Conservation (phyloP, 2,329 filamentous ascomycete genomes). For the Aspergillus pseudoterreus region DNA sequence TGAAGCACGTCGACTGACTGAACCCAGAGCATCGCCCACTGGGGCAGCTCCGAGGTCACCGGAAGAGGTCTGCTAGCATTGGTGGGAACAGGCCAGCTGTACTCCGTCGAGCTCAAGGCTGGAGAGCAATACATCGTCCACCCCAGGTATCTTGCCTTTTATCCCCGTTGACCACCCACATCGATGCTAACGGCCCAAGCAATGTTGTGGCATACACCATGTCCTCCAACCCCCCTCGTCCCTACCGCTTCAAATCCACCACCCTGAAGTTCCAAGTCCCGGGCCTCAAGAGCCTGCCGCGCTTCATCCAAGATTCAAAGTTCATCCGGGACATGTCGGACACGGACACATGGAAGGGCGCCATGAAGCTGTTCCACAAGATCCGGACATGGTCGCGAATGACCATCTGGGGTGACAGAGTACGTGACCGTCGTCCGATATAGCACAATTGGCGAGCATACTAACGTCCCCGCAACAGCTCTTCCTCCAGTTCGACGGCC, state of each 20-base stretch:
- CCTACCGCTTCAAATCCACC: slow-evolving; percentile 82
- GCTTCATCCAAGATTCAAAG: slow-evolving; percentile 64
- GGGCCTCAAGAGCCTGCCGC: slow-evolving; percentile 54
- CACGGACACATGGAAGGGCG: slow-evolving; percentile 67
- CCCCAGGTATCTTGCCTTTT: slow-evolving; percentile 52
- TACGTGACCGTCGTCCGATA: slow-evolving; percentile 31
- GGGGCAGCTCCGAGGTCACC: slow-evolving; percentile 86
- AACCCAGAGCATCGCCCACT: slow-evolving; percentile 67
- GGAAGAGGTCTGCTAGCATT: slow-evolving; percentile 83
- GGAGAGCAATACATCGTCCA: slow-evolving; percentile 91
- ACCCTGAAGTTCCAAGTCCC: slow-evolving; percentile 75
- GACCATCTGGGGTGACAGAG: slow-evolving; percentile 87
- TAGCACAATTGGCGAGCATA: neutral
- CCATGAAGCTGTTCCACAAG: slow-evolving; percentile 62
- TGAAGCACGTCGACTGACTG: slow-evolving; percentile 32
- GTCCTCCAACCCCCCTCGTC: slow-evolving; percentile 67
- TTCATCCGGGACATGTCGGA: slow-evolving; percentile 71
- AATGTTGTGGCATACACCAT: slow-evolving; percentile 90
- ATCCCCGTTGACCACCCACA: neutral
- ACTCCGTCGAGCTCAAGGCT: slow-evolving; percentile 73
- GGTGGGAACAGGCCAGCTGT: slow-evolving; percentile 82
- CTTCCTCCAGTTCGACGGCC: slow-evolving; percentile 86
- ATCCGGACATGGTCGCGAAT: slow-evolving; percentile 73
- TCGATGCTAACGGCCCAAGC: slow-evolving; percentile 38
- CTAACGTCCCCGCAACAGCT: slow-evolving; percentile 44